phyloP scores from a whole-genome alignment of 805 yeast genomes.

The Starmera amethionina region DNA sequence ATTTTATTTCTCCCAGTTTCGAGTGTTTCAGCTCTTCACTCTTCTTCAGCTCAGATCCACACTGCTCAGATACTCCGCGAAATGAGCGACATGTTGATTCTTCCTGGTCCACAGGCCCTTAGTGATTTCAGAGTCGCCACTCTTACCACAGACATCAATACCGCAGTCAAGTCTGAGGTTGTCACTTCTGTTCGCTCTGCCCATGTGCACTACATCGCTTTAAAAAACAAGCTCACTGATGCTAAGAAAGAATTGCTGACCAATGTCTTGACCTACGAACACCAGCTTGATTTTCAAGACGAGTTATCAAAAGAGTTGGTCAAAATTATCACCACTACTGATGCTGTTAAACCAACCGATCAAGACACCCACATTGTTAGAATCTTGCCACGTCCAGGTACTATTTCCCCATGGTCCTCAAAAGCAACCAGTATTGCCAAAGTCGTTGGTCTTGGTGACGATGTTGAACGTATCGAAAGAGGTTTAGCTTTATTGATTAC shows the following conservation, averaged over 20 bases:
- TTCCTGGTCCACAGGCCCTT: conserved; percentile 87
- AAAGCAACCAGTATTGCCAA: conserved; percentile 93
- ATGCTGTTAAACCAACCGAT: conserved; percentile 22
- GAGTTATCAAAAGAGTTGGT: conserved; percentile 31
- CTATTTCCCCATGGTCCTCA: conserved; percentile 98
- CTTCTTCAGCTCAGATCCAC: too few relatives aligned
- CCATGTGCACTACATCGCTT: conserved; percentile 73
- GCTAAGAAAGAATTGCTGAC: conserved; percentile 41
- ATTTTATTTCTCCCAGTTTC: too few relatives aligned
- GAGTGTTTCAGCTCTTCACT: too few relatives aligned
- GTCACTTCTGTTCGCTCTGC: conserved; percentile 65
- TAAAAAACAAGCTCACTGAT: conserved; percentile 24
- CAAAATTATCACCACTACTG: conserved; percentile 22
- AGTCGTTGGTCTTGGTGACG: conserved; percentile 71
- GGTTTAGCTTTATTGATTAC: conserved; percentile 71
- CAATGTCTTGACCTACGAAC: conserved; percentile 65
- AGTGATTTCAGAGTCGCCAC: conserved; percentile 78
- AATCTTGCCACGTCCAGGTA: conserved; percentile 86
- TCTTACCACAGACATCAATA: conserved; percentile 63
- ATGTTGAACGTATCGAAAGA: conserved; percentile 80
- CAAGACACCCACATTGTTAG: conserved; percentile 51
- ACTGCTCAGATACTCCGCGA: too few relatives aligned
- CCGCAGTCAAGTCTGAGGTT: conserved; percentile 51
- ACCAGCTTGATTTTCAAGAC: conserved; percentile 46
- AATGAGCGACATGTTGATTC: conserved; percentile 27